A percentile compares a stretch with the other conserved stretches of the same genome.
phyloP scores from a whole-genome alignment of 2,329 filamentous ascomycete species.

The Paecilomyces formosus region DNA sequence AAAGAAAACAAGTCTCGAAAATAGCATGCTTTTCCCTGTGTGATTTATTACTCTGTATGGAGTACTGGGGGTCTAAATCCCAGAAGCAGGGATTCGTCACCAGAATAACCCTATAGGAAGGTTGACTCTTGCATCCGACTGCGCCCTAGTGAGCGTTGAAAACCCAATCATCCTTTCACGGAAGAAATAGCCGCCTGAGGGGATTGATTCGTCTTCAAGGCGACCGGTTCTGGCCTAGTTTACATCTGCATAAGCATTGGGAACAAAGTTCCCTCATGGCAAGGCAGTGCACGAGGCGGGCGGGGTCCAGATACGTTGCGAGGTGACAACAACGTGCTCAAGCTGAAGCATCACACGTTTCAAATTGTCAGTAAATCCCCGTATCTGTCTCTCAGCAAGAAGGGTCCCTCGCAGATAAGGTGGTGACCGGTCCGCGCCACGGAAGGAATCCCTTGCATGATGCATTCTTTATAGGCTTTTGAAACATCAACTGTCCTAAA shows the following conservation, averaged over 20 bases:
- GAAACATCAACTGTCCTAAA: not conserved
- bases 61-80: too few species aligned
- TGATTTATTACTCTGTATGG: too few species aligned
- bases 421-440: not conserved
- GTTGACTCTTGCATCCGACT: not conserved
- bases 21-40: too few species aligned
- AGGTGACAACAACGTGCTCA: not conserved
- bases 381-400: not conserved
- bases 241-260: not conserved
- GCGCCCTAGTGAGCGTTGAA: not conserved
- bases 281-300: not conserved
- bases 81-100: too few species aligned
- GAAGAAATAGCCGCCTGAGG: not conserved
- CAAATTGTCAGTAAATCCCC: not conserved
- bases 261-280: not conserved
- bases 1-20: too few species aligned
- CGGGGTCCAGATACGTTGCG: not conserved
- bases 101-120: not conserved
- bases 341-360: not conserved
- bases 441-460: not conserved
- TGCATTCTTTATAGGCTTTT: not conserved
- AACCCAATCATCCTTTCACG: not conserved
- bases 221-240: not conserved
- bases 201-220: not conserved
- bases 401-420: not conserved